Conservation (phyloP, 495 filamentous ascomycete genomes). For the Daldinia decipiens region DNA sequence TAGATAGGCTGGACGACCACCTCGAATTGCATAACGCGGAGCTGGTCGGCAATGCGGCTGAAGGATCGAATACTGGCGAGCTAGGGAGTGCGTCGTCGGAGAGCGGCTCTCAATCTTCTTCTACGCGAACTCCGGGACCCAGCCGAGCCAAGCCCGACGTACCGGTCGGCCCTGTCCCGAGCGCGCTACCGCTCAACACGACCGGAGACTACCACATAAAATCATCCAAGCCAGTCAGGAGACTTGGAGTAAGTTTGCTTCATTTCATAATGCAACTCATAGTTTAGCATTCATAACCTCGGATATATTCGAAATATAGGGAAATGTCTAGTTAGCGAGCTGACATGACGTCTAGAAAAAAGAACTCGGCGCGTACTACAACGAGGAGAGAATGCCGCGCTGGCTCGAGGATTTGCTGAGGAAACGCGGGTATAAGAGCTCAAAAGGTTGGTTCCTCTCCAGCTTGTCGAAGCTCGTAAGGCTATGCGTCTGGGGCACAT, state of each 20-base stretch:
- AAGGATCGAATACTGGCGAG: conserved; percentile 6
- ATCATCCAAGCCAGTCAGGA: conserved; percentile 4
- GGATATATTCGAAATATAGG: background rate
- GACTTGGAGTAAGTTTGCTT: conserved; percentile 44
- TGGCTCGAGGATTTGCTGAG: conserved; percentile 78
- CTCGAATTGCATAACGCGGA: conserved; percentile 78
- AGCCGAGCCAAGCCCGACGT: background rate
- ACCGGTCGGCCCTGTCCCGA: background rate
- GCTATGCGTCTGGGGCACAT: conserved; percentile 23
- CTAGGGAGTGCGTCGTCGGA: conserved; percentile 25
- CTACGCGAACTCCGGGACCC: background rate
- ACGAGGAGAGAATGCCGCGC: conserved; percentile 88
- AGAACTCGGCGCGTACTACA: conserved; percentile 86
- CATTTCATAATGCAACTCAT: background rate
- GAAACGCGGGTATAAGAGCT: conserved; percentile 67
- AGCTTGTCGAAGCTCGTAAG: conserved; percentile 40
- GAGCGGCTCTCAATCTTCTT: background rate
- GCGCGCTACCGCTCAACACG: background rate
- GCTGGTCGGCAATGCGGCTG: conserved; percentile 58
- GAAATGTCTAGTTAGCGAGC: background rate
- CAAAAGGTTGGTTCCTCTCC: conserved; percentile 61
- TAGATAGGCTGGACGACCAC: conserved; percentile 70
- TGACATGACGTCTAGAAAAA: conserved; percentile 48
- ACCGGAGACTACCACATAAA: background rate
- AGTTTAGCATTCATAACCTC: background rate